A percentile compares a stretch with the other conserved stretches of the same genome.
phyloP scores from a whole-genome alignment of 208 protist genomes.

The Acanthamoeba triangularis region DNA sequence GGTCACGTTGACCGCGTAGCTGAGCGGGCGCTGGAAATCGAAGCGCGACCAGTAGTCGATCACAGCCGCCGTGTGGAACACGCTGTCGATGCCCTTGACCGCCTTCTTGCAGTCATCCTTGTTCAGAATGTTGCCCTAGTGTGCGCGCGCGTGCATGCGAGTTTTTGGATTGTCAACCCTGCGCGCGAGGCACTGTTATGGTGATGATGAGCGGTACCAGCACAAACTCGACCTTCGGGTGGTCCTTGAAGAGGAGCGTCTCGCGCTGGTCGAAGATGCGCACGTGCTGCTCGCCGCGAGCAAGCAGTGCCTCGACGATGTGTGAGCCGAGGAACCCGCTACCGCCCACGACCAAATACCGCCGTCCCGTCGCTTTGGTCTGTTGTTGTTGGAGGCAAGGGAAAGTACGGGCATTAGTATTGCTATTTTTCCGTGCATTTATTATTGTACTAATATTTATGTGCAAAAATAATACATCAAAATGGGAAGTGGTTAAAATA shows the following conservation, averaged over 20 bases:
- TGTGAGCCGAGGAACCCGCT: slow-evolving; percentile 86
- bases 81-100: slow-evolving; percentile 78
- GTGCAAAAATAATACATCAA: not conserved
- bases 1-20: slow-evolving; percentile 37
- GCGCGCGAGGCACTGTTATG: not conserved
- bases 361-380: slow-evolving; percentile 67
- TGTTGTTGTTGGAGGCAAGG: not conserved
- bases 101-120: slow-evolving; percentile 77
- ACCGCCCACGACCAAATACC: slow-evolving; percentile 83
- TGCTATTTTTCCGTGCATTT: not conserved
- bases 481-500: not conserved
- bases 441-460: not conserved
- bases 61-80: slow-evolving; percentile 77
- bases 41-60: slow-evolving; percentile 74
- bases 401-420: not conserved
- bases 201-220: not conserved
- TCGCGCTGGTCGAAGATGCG: slow-evolving; percentile 83
- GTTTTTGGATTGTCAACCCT: not conserved
- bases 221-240: slow-evolving; percentile 62
- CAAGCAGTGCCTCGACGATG: slow-evolving; percentile 83
- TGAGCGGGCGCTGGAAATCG: slow-evolving; percentile 38
- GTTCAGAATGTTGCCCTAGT: slow-evolving; percentile 73
- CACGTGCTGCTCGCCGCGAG: slow-evolving; percentile 77
- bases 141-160: not conserved
- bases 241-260: slow-evolving; percentile 69